Evolutionary conservation across 2,329 filamentous ascomycete species (phyloP), one percentile per base, ranked within the genome.

Genomic region (Catunica adiposa): DNA sequence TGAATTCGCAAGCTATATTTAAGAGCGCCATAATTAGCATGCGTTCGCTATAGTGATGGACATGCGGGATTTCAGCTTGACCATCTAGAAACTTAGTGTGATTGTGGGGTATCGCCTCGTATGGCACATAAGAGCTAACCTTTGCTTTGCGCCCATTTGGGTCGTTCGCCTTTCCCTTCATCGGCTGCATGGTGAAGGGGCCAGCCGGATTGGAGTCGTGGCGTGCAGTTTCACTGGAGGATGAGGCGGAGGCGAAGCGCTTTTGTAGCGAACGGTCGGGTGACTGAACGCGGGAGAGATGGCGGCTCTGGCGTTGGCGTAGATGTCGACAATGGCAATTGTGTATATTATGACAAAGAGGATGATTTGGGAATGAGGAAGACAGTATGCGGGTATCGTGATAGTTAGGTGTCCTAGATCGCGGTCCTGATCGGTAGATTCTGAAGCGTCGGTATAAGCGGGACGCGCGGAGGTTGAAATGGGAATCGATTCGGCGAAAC

Each of bases 1-100:
- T 63, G 92, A 97, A 70, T 84, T 86, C 68, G 89, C 88, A 75
- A 98, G 89, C 89, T 96, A 50, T 20, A 50, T 34, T 11, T 25
- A 20, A 26, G 26, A 48, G 22, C 44, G 26, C 15, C 11, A 7
- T 20, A 26, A 20, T 48, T 48, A 48, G 44, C 11, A 48, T 48
- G 11, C 5, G 29, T 34, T 34, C 29, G 29, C 11, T 34, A 34
- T 34, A 34, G 11, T 11, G 29, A 34, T 34, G 29, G 29, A 34
- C 11, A 5, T 11, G 29, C 29, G 11, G 11, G 5, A 34, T 34
- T 11, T 11, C 5, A 11, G 11, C 11, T 34, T 11, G 5, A 34
- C 11, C 11, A 34, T 34, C 11, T 34, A 11, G 40, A n/a, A n/a
- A n/a, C 40, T 17, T 17, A 15, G 11, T 17, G 8, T n/a, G n/a